Conservation (phyloP, 192 early-diverging fungal species). For the Kappamyces sp. region DNA sequence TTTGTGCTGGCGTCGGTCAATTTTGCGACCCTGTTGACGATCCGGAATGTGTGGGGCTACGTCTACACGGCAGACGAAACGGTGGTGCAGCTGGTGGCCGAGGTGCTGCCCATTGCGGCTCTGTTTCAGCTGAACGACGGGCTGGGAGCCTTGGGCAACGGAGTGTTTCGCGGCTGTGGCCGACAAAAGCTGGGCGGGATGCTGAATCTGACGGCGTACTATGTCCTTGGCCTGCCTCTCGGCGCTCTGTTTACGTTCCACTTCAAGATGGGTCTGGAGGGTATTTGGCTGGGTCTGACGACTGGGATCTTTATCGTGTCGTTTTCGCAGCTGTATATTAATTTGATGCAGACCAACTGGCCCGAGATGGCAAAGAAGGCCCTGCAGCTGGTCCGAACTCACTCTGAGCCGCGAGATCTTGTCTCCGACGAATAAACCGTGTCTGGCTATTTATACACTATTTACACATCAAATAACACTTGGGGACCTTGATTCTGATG, state of each 20-base stretch:
- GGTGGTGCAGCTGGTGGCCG: slow-evolving; percentile 64
- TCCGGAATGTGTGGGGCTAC: slow-evolving; percentile 54
- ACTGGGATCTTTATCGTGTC: slow-evolving; percentile 41
- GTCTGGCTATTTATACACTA: no score
- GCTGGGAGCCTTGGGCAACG: slow-evolving; percentile 42
- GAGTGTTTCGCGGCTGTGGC: slow-evolving; percentile 70
- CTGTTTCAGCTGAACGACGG: slow-evolving; percentile 52
- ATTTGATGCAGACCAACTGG: slow-evolving; percentile 28
- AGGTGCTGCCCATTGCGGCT: slow-evolving; percentile 70
- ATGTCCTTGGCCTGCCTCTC: slow-evolving; percentile 61
- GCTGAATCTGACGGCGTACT: slow-evolving; percentile 47
- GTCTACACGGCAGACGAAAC: slow-evolving; percentile 60
- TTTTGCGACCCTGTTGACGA: slow-evolving; percentile 41
- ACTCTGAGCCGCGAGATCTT: slow-evolving; percentile 8
- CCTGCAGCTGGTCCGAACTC: slow-evolving; percentile 5
- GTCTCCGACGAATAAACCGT: no score
- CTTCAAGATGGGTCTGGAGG: slow-evolving; percentile 20
- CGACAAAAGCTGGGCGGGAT: slow-evolving; percentile 58
- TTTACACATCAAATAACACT: no score
- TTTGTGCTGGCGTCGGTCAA: slow-evolving; percentile 48
- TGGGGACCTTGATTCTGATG: no score
- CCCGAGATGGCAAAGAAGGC: slow-evolving; percentile 23
- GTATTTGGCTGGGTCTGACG: slow-evolving; percentile 43
- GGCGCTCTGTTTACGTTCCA: slow-evolving; percentile 36
- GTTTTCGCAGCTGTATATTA: slow-evolving; percentile 26